A percentile compares a stretch with the other conserved stretches of the same genome.
Evolutionary conservation across 2,329 filamentous ascomycete species (phyloP).

Genomic region (Paecilomyces niveus): DNA sequence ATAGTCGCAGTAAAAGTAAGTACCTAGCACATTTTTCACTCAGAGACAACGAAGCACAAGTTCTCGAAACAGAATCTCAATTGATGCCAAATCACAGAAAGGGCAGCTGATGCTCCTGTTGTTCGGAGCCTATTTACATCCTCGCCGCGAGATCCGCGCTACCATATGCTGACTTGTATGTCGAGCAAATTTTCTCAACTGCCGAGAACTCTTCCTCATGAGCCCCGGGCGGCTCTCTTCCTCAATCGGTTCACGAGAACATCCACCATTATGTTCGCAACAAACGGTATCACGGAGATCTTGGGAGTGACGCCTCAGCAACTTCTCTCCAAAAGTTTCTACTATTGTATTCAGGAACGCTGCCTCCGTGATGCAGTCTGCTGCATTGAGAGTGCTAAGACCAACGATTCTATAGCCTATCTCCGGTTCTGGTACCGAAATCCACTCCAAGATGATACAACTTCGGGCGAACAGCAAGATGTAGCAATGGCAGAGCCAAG

Average conservation of each 20-base stretch:
- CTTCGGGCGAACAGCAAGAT: slow-evolving; percentile 39
- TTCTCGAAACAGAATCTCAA: background rate
- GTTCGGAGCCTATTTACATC: slow-evolving; percentile 74
- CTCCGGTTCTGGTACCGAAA: slow-evolving; percentile 79
- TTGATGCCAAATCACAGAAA: slow-evolving; percentile 44
- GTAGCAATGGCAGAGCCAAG: slow-evolving; percentile 3
- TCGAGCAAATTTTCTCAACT: slow-evolving; percentile 64
- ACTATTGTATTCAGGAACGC: slow-evolving; percentile 74
- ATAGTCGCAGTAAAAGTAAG: slow-evolving; percentile 68
- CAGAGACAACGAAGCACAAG: background rate
- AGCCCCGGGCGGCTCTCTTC: slow-evolving; percentile 76
- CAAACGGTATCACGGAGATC: slow-evolving; percentile 66
- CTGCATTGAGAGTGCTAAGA: slow-evolving; percentile 77
- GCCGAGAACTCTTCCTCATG: slow-evolving; percentile 55
- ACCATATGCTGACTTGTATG: slow-evolving; percentile 81
- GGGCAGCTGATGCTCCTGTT: slow-evolving; percentile 68
- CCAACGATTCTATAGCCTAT: slow-evolving; percentile 86
- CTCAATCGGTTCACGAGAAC: slow-evolving; percentile 80
- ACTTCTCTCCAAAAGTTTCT: slow-evolving; percentile 72
- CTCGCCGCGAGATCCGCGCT: slow-evolving; percentile 73
- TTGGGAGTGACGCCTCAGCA: slow-evolving; percentile 64
- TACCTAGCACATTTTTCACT: slow-evolving; percentile 9
- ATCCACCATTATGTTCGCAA: slow-evolving; percentile 79
- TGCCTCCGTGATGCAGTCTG: slow-evolving; percentile 70
- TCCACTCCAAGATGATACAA: slow-evolving; percentile 53